Conservation (phyloP, 805 yeast genomes). For the Yarrowia keelungensis region DNA sequence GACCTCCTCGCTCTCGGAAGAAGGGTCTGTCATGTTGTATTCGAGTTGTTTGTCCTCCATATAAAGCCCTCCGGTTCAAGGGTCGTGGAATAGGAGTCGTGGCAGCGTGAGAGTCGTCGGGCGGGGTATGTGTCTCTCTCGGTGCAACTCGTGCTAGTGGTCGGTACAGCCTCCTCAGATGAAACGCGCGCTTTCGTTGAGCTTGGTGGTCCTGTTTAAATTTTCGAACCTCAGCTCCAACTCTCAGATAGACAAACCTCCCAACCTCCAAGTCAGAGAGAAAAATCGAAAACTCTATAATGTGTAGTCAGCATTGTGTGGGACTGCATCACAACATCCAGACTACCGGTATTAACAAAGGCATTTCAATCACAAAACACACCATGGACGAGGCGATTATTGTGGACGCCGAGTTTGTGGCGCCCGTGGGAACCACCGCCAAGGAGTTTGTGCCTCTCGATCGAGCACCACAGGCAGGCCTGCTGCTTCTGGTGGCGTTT, state of each 20-base stretch:
- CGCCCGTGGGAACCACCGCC: conserved; percentile 2
- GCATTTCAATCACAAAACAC: neutral
- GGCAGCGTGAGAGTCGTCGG: neutral
- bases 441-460: conserved; percentile 6
- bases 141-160: neutral
- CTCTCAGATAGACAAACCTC: conserved; percentile 12
- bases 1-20: conserved; percentile 52
- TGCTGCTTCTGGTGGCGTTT: conserved; percentile 47
- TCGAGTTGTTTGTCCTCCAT: conserved; percentile 29
- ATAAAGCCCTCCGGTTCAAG: neutral
- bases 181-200: conserved; percentile 15
- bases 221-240: conserved; percentile 22
- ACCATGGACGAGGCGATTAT: conserved; percentile 22
- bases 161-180: neutral
- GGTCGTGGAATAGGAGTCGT: no score
- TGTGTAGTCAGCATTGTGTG: conserved; percentile 5
- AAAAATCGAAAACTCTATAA: conserved; percentile 13
- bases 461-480: neutral
- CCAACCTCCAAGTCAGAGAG: conserved; percentile 19
- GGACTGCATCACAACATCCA: no score
- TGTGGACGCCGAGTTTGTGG: conserved; percentile 14
- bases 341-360: no score
- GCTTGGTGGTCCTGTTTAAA: conserved; percentile 1
- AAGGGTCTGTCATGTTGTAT: conserved; percentile 39
- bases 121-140: neutral